Evolutionary conservation across 257 asterid genomes (phyloP), one percentile per base, ranked within the genome.

Genomic region (Petunia axillaris): DNA sequence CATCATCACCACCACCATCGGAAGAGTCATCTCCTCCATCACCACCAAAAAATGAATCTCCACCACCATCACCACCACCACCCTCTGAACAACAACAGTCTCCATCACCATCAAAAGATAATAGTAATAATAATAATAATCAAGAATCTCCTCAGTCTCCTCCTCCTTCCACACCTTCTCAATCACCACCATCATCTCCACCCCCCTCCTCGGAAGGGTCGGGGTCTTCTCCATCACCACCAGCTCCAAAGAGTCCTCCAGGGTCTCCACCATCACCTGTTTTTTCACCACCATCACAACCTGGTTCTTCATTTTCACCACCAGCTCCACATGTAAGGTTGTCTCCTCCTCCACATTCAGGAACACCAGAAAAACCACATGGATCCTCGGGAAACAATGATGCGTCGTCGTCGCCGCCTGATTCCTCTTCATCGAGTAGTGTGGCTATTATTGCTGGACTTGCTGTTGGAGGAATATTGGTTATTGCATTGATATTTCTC

Each of bases 401-500:
- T 9, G 25, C 25, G 25, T 35, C 87, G 38, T 13, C 87, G 1
- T 57, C 88, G 3, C 40, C 85, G 16, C 7, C 82, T 52, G 40
- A 36, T 63, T 64, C 85, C 48, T 43, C 79, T 36, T 39, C 82
- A 3, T 36, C 83, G 13, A 44, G 3, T 70, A 25, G 64, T 76
- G 37, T 43, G 6, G 82, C 58, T 41, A 60, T 86, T 11, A 38
- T 81, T 9, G 87, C 65, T 7, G 91, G 89, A 39, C 64, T 82
- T n/a, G 77, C 67, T 6, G 73, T 66, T 0, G 77, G 77, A 36
- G 88, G 87, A 41, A 44, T 80, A 7, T 6, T 83, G 16, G 10
- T 86, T 55, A 5, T 88, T 44, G 88, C 84, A 2, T 3, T 83
- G 40, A 55, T 81, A 52, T 15, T 85, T 60, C 71, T 83, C 70